These are phyloP conservation scores for Trichoderma atrobrunneum DNA, from an alignment of 2,329 filamentous ascomycete species.

Conservation along the genomic window DNA sequence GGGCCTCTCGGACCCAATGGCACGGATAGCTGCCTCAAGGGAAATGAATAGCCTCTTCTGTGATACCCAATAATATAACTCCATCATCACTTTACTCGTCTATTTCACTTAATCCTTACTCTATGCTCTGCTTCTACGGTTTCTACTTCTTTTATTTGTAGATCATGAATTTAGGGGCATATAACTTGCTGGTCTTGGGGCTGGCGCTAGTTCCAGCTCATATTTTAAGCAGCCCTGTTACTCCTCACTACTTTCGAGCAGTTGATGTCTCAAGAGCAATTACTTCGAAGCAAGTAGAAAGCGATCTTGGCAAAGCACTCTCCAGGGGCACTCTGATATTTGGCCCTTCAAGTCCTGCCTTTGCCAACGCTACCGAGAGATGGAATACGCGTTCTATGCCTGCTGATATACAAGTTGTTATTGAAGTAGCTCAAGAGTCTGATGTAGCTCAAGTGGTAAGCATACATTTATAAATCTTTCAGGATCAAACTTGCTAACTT, in stretches of 20 bases:
- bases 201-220: not conserved
- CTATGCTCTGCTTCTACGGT: not conserved
- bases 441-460: not conserved
- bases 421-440: not conserved
- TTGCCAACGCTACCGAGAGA: not conserved
- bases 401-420: not conserved
- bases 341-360: not conserved
- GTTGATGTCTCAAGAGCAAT: not conserved
- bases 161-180: not conserved
- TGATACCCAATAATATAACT: not conserved
- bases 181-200: not conserved
- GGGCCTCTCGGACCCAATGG: not conserved
- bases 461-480: no score
- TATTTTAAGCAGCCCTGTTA: not conserved
- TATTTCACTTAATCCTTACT: not conserved
- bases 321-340: not conserved
- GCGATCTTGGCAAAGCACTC: not conserved
- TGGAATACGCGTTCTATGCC: constrained; percentile 1
- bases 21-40: no score
- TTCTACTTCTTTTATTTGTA: no score
- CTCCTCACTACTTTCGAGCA: not conserved
- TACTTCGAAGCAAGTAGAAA: not conserved
- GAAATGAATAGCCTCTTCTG: no score
- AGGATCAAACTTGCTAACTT: not conserved
- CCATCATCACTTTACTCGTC: not conserved